Base-by-base conservation (phyloP, 2,329 filamentous ascomycete species). In the Fusarium sp. region DNA sequence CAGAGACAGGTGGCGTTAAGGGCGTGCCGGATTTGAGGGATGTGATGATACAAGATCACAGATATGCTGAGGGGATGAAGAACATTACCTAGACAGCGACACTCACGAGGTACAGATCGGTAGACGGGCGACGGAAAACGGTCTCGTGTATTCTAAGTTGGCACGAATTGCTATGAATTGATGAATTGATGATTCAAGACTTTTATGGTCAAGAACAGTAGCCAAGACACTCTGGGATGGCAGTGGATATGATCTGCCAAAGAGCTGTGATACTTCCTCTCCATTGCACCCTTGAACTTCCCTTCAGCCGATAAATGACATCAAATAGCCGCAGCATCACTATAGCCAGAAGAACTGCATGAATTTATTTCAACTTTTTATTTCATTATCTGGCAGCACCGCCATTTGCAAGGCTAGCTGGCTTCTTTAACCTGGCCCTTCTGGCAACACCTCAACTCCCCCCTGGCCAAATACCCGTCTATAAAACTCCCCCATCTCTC, bases 391-490 rank as follows among this genome's bases (percentile, higher is more conserved):
- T 63, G 31, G 59, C 66, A 71, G 69, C 62, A 65, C 65, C 40
- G 67, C 73, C 64, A 71, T 68, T 77, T 69, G 68, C 66, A 67
- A 77, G 63, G 73, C 73, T 62, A 59, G 60, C 66, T 69, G 59
- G 42, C 25, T 36, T 62, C 50, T 36, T 58, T 36, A 65, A 66
- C 57, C 56, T 61, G 50, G 36, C 45, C 57, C 58, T 64, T 61
- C 13, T 33, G 57, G 65, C 27, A 54, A 29, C 50, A 73, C 54
- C 65, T 56, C 59, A 68, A 54, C 50, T 54, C 50, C 50, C 50
- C 66, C 69, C 68, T 63, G 68, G 52, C 35, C 68, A 61, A 25
- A 54, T 64, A 29, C 65, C 75, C 68, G 47, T 56, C 71, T 78
- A 74, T 78, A 77, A 47, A 7, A 4, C 11, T 11, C 27, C 27